phyloP scores from a whole-genome alignment of 108 stramenopile genomes.

The Cyclotella choctawhatcheeana region DNA sequence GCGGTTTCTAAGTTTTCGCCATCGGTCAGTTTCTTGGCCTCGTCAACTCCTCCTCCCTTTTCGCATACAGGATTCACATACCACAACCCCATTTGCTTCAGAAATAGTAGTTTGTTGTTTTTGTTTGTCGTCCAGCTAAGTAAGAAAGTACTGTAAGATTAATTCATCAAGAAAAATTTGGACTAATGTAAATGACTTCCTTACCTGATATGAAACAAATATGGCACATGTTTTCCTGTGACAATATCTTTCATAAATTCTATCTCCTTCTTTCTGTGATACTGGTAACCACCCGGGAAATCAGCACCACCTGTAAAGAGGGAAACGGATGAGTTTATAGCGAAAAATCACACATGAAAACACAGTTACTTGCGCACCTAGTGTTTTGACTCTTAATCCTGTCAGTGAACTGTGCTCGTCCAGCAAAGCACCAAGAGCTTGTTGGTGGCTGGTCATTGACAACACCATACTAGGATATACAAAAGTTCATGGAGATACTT shows the following conservation, averaged over 20 bases:
- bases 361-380: no score
- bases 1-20: constrained; percentile 8
- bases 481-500: background rate
- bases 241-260: constrained; percentile 55
- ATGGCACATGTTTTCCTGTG: constrained; percentile 44
- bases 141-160: constrained; percentile 24
- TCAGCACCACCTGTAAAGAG: constrained; percentile 30
- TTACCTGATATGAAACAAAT: constrained; percentile 46
- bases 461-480: constrained; percentile 56
- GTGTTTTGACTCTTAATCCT: constrained; percentile 75
- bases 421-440: constrained; percentile 70
- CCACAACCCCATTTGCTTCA: constrained; percentile 66
- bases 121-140: constrained; percentile 68
- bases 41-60: constrained; percentile 35
- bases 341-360: no score
- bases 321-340: no score
- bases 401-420: constrained; percentile 74
- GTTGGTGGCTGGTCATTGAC: constrained; percentile 73
- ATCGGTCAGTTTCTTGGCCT: constrained; percentile 22
- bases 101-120: constrained; percentile 56
- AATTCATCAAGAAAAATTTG: no score
- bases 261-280: constrained; percentile 54
- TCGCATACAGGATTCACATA: constrained; percentile 49
- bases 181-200: no score
- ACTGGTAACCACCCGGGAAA: constrained; percentile 59